Percentiles rank a stretch among this genome's conserved stretches.
These are phyloP conservation scores for Coniochaeta prunicola DNA, from an alignment of 2,329 filamentous ascomycete species.

Conservation along the genomic window DNA sequence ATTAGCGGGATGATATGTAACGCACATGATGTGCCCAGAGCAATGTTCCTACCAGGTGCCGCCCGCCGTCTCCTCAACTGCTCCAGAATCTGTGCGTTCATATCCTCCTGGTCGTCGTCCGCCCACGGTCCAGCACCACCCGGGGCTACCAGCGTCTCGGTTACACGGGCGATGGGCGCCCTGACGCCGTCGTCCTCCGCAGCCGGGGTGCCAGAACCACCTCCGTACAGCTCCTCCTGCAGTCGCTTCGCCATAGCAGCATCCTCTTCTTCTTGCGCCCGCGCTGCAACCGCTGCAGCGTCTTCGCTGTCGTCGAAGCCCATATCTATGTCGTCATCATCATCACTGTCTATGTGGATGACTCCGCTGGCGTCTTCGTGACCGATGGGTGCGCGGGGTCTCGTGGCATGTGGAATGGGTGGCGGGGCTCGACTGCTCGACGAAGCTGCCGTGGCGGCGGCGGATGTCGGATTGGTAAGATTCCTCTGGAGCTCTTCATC, in stretches of 20 bases:
- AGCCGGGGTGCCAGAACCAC: conserved; percentile 8
- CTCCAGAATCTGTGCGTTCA: conserved; percentile 56
- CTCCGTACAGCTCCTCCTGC: conserved; percentile 84
- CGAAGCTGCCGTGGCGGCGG: conserved; percentile 16
- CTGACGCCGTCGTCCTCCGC: conserved; percentile 52
- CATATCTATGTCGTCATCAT: conserved; percentile 33
- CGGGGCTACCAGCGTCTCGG: conserved; percentile 82
- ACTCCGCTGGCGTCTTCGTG: conserved; percentile 51
- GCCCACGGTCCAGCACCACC: conserved; percentile 33
- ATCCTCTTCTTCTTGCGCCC: conserved; percentile 72
- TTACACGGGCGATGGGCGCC: conserved; percentile 85
- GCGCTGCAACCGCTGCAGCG: conserved; percentile 31
- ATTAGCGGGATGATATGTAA: background rate
- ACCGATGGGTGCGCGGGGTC: conserved; percentile 20
- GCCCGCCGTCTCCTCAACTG: conserved; percentile 48
- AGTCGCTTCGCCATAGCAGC: conserved; percentile 86
- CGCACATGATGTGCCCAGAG: background rate
- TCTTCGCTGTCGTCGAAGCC: conserved; percentile 31
- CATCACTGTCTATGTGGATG: conserved; percentile 71
- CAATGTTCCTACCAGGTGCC: background rate
- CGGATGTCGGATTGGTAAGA: conserved; percentile 29
- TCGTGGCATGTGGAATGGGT: conserved; percentile 18
- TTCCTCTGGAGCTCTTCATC: conserved; percentile 64
- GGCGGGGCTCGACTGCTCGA: conserved; percentile 11
- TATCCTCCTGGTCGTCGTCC: conserved; percentile 45